Conservation (phyloP, 345 rosid genomes). For the Reutealis trisperma region DNA sequence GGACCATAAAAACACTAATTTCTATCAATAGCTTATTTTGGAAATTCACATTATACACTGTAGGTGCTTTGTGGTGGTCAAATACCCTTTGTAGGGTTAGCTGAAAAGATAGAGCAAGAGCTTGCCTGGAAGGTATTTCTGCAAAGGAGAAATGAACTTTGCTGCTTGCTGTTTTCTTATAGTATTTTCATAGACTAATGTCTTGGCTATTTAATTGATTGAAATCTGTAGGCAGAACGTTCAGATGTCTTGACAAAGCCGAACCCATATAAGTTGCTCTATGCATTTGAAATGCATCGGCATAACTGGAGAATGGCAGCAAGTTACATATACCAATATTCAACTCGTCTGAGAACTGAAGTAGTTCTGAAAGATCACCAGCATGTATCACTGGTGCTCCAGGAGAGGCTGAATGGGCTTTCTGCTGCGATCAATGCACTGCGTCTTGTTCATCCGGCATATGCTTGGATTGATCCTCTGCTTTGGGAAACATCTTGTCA, state of each 20-base stretch:
- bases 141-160: conserved; percentile 15
- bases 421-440: conserved; percentile 91
- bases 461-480: conserved; percentile 85
- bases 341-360: conserved; percentile 75
- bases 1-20: background rate
- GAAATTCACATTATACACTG: conserved; percentile 18
- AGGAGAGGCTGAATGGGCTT: conserved; percentile 87
- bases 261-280: conserved; percentile 85
- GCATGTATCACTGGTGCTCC: conserved; percentile 50
- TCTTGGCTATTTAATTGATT: conserved; percentile 20
- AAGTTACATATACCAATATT: conserved; percentile 70
- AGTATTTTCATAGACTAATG: conserved; percentile 13
- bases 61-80: conserved; percentile 86
- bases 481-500: conserved; percentile 42
- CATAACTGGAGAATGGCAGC: conserved; percentile 98
- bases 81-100: conserved; percentile 82
- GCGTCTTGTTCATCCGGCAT: conserved; percentile 71
- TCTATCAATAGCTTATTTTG: background rate
- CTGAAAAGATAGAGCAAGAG: conserved; percentile 87
- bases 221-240: conserved; percentile 70
- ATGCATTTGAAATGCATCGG: conserved; percentile 88
- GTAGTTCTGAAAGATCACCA: conserved; percentile 56
- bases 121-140: conserved; percentile 89
- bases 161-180: conserved; percentile 2
- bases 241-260: conserved; percentile 72